Conservation (phyloP, 139 green algal genomes). For the Yamagishiella unicocca region DNA sequence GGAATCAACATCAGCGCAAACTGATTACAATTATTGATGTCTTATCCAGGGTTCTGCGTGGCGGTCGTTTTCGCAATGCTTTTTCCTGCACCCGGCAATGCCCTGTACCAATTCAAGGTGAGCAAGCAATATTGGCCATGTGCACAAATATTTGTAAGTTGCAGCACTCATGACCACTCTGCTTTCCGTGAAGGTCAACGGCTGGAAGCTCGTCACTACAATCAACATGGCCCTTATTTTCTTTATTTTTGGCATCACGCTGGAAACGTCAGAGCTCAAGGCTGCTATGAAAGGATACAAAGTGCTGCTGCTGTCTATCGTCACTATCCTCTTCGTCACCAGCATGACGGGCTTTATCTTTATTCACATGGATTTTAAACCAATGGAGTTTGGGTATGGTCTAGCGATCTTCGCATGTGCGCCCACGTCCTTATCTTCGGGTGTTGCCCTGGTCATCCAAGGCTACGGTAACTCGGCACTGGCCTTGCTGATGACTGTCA, state of each 20-base stretch:
- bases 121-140: neutral
- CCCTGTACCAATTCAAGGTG: constrained; percentile 42
- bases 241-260: constrained; percentile 81
- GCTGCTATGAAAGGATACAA: constrained; percentile 63
- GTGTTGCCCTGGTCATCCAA: constrained; percentile 73
- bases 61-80: constrained; percentile 43
- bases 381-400: constrained; percentile 77
- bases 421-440: constrained; percentile 87
- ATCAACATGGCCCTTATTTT: constrained; percentile 77
- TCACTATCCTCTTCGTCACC: constrained; percentile 78
- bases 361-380: constrained; percentile 65
- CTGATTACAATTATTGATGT: too few species aligned
- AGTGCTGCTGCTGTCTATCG: constrained; percentile 66
- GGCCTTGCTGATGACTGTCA: constrained; percentile 85
- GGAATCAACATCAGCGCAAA: too few species aligned
- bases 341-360: constrained; percentile 76
- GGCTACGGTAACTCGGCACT: constrained; percentile 83
- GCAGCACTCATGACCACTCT: neutral
- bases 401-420: constrained; percentile 86
- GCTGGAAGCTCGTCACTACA: constrained; percentile 69
- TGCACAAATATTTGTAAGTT: neutral
- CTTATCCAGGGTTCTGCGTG: constrained; percentile 52
- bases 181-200: constrained; percentile 40
- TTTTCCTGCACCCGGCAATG: constrained; percentile 36
- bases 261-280: constrained; percentile 79